These are phyloP conservation scores for Aspergillus sp. DNA, from an alignment of 2,329 filamentous ascomycete genomes.

Conservation along the genomic window DNA sequence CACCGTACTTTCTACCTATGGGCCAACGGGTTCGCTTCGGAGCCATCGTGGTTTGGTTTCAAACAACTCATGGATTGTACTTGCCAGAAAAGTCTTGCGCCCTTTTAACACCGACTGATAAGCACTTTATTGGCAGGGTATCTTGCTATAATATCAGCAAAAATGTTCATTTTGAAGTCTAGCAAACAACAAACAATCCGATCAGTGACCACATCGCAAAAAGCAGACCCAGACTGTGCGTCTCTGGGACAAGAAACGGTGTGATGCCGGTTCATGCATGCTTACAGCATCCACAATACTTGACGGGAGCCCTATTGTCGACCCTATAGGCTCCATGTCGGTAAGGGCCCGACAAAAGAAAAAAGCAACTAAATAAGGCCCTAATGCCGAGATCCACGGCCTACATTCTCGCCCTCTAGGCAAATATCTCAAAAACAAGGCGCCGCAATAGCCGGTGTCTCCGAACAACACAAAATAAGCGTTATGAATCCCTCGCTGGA, in stretches of 20 bases:
- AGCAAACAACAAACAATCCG: conserved; percentile 1
- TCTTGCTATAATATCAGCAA: not conserved
- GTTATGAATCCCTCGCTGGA: not conserved
- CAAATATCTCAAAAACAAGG: not conserved
- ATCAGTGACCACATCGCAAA: not conserved
- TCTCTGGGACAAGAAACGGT: not conserved
- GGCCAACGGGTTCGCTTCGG: not conserved
- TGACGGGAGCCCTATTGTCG: not conserved
- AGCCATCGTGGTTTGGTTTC: not conserved
- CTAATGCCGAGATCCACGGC: conserved; percentile 4
- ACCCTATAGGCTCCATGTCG: not conserved
- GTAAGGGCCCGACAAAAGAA: not conserved
- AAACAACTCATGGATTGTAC: not conserved
- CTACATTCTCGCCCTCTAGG: not conserved
- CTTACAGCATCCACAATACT: not conserved
- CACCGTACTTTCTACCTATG: conserved; percentile 4
- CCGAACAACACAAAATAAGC: not conserved
- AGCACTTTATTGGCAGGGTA: conserved; percentile 1
- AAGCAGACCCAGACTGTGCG: not conserved
- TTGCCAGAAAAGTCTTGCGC: not conserved
- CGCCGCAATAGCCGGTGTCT: not conserved
- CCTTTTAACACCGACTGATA: not conserved
- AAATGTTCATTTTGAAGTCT: not conserved
- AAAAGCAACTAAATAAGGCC: conserved; percentile 2
- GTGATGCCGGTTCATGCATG: conserved; percentile 1